phyloP scores from a whole-genome alignment of 139 green algal genomes.

The Picochlorum sp. region DNA sequence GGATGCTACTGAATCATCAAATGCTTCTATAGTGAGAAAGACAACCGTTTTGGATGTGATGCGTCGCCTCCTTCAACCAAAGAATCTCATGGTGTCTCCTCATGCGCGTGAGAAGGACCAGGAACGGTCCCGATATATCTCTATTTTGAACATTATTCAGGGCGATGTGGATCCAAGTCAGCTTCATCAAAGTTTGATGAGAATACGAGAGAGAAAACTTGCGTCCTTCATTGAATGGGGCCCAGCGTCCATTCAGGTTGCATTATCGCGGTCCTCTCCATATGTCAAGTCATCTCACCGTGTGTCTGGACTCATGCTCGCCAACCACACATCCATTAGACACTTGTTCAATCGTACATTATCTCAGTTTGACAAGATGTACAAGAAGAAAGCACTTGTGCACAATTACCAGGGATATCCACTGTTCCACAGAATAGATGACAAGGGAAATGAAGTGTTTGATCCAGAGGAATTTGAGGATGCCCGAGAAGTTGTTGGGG shows the following conservation, averaged over 20 bases:
- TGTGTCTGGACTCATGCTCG: constrained; percentile 94
- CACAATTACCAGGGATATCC: constrained; percentile 69
- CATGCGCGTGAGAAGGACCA: constrained; percentile 59
- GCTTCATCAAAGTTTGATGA: constrained; percentile 95
- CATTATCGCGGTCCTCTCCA: constrained; percentile 85
- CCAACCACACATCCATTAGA: constrained; percentile 96
- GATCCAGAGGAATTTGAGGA: constrained; percentile 87
- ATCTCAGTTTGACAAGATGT: constrained; percentile 92
- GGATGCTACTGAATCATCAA: constrained; percentile 33
- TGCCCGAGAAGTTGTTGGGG: constrained; percentile 69
- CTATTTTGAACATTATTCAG: constrained; percentile 98
- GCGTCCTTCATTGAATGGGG: constrained; percentile 98
- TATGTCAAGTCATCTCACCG: constrained; percentile 81
- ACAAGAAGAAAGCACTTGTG: constrained; percentile 72
- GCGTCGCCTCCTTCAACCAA: constrained; percentile 81
- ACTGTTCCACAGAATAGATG: constrained; percentile 28
- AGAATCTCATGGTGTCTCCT: constrained; percentile 95
- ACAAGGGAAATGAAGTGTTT: constrained; percentile 13
- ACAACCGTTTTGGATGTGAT: constrained; percentile 98
- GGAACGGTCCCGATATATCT: constrained; percentile 90
- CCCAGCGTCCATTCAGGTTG: constrained; percentile 93
- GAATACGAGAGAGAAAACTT: constrained; percentile 87
- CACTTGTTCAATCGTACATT: constrained; percentile 84
- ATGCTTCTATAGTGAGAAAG: constrained; percentile 47
- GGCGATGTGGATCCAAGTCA: constrained; percentile 86